Percentiles rank a stretch among this genome's conserved stretches.
These are phyloP conservation scores for Wallacemonas collosoma DNA, from an alignment of 208 protist genomes.

Conservation along the genomic window DNA sequence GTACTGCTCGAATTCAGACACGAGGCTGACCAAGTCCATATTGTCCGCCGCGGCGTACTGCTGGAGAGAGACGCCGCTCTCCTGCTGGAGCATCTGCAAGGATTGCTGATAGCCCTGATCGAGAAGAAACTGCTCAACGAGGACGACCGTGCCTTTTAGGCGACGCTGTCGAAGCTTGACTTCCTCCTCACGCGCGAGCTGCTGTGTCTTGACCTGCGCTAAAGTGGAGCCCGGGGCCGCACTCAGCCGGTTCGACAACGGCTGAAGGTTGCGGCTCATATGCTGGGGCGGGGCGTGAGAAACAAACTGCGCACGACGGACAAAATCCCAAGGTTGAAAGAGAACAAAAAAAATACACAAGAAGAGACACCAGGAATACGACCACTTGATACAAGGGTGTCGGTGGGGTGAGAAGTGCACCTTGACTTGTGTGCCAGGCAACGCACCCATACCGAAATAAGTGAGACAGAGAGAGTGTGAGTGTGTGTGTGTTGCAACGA, in stretches of 20 bases:
- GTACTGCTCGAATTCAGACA: slow-evolving; percentile 89
- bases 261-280: slow-evolving; percentile 48
- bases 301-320: neutral
- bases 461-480: too few relatives aligned
- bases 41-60: slow-evolving; percentile 86
- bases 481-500: too few relatives aligned
- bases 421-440: too few relatives aligned
- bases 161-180: slow-evolving; percentile 70
- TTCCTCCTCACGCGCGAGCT: slow-evolving; percentile 83
- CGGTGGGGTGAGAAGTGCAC: too few relatives aligned
- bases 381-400: too few relatives aligned
- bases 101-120: slow-evolving; percentile 83
- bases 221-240: slow-evolving; percentile 66
- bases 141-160: slow-evolving; percentile 77
- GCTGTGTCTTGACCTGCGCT: slow-evolving; percentile 77
- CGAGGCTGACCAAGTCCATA: slow-evolving; percentile 81
- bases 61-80: slow-evolving; percentile 73
- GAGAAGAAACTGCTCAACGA: slow-evolving; percentile 82
- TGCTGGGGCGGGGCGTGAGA: too few relatives aligned
- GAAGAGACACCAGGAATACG: neutral
- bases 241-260: slow-evolving; percentile 67
- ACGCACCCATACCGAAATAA: too few relatives aligned
- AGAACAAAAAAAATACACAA: slow-evolving; percentile 4
- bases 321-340: neutral
- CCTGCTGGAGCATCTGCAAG: slow-evolving; percentile 80